A percentile compares a stretch with the other conserved stretches of the same genome.
These are phyloP conservation scores for Diaporthe amygdali DNA, from an alignment of 2,329 filamentous ascomycete genomes.

Conservation along the genomic window DNA sequence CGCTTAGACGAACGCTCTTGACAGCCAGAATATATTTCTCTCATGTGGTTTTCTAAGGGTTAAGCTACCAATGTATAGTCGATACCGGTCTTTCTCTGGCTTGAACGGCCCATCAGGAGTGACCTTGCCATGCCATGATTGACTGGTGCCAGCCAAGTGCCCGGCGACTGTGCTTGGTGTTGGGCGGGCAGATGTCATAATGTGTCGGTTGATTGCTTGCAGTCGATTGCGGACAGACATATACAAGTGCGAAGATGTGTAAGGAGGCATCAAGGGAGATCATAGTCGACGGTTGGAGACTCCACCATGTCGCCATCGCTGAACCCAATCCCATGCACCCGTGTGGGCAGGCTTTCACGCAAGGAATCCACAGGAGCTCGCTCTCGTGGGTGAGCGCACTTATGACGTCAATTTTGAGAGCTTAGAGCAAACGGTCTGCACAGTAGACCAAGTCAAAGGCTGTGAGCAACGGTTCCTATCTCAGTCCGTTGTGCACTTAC, in stretches of 20 bases:
- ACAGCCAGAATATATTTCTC: neutral
- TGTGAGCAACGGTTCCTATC: neutral
- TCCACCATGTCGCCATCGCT: neutral
- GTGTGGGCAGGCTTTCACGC: neutral
- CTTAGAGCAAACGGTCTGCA: neutral
- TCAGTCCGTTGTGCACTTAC: neutral
- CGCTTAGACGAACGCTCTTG: conserved; percentile 24
- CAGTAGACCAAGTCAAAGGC: neutral
- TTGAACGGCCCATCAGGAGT: conserved; percentile 30
- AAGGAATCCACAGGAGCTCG: neutral
- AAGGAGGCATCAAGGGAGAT: neutral
- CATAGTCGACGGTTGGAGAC: neutral
- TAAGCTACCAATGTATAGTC: conserved; percentile 33
- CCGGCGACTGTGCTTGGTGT: conserved; percentile 7
- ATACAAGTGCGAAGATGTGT: neutral
- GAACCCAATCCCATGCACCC: neutral
- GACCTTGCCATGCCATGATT: conserved; percentile 36
- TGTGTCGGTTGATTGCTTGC: conserved; percentile 1
- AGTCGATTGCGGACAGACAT: neutral
- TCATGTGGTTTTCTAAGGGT: neutral
- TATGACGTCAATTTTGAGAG: neutral
- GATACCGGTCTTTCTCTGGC: conserved; percentile 33
- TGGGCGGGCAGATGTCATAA: conserved; percentile 14
- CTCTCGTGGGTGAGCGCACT: neutral
- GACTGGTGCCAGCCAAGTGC: conserved; percentile 17